phyloP scores from a whole-genome alignment of 257 asterid species.

The Coffea canephora region DNA sequence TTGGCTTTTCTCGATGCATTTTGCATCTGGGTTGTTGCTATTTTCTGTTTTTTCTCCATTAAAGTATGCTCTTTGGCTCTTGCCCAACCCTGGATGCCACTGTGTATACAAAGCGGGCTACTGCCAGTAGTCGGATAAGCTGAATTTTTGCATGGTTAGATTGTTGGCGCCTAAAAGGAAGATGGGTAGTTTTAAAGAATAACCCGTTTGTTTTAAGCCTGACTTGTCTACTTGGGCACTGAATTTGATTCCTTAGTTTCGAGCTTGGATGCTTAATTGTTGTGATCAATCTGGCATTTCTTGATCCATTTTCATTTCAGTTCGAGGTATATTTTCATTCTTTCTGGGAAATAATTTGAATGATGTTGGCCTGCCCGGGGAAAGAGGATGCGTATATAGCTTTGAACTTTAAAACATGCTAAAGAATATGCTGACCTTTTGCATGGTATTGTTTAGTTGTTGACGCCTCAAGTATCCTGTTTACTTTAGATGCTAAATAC shows the following conservation, averaged over 20 bases:
- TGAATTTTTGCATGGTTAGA: background rate
- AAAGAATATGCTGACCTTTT: background rate
- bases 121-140: background rate
- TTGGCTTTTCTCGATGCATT: background rate
- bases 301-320: conserved; percentile 12
- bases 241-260: background rate
- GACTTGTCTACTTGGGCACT: background rate
- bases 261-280: background rate
- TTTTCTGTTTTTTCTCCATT: background rate
- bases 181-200: background rate
- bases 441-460: background rate
- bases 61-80: background rate
- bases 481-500: background rate
- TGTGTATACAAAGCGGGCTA: no score
- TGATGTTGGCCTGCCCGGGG: no score
- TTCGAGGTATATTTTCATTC: background rate
- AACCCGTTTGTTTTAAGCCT: background rate
- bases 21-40: background rate
- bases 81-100: background rate
- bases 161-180: background rate
- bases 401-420: background rate
- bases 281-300: conserved; percentile 4
- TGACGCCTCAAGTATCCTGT: background rate
- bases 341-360: background rate
- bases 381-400: no score